Conservation (phyloP, 139 green algal genomes). For the Chlorella sp. region DNA sequence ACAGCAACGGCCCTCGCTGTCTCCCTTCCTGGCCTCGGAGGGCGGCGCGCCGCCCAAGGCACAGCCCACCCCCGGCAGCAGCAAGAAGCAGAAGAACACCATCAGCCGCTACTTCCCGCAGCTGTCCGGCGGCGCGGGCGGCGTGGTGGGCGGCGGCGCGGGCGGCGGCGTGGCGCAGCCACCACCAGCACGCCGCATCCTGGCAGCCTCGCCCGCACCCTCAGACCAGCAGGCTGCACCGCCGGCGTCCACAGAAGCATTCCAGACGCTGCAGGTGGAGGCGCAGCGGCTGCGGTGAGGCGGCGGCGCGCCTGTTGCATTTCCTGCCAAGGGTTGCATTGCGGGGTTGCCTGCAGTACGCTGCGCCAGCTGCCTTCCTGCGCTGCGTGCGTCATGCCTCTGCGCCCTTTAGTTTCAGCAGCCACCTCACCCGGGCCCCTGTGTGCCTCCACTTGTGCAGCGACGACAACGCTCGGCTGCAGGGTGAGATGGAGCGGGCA, state of each 20-base stretch:
- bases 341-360: too few relatives aligned
- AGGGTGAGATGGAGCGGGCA: conserved; percentile 29
- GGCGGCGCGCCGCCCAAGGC: neutral
- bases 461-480: conserved; percentile 33
- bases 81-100: conserved; percentile 47
- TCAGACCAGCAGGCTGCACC: neutral
- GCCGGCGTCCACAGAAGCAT: neutral
- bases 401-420: too few relatives aligned
- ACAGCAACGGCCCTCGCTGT: conserved; percentile 1
- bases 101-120: conserved; percentile 44
- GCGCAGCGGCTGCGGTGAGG: conserved; percentile 24
- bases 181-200: neutral
- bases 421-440: neutral
- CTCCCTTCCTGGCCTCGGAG: conserved; percentile 24
- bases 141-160: neutral
- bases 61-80: conserved; percentile 35
- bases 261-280: conserved; percentile 15
- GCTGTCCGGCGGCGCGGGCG: conserved; percentile 4
- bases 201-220: neutral
- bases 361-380: too few relatives aligned
- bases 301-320: neutral
- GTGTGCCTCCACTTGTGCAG: neutral
- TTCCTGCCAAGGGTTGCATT: neutral
- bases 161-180: neutral
- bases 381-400: too few relatives aligned